A percentile compares a stretch with the other conserved stretches of the same genome.
phyloP scores from a whole-genome alignment of 192 early-diverging fungal species.

The Podochytrium sp. region DNA sequence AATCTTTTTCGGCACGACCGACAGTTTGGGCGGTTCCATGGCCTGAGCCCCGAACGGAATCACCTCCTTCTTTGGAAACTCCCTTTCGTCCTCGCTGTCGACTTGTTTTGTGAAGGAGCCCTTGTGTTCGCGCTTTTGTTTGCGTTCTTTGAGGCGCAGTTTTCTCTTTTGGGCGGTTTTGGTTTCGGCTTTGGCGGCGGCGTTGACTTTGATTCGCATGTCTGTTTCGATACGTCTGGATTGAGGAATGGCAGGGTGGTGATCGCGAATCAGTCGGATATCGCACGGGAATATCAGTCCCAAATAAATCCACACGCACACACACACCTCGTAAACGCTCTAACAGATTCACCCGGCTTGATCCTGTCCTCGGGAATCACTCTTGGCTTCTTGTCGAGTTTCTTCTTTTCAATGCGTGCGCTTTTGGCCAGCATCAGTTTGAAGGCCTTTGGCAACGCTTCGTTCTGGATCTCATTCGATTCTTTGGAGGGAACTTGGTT shows the following conservation, averaged over 20 bases:
- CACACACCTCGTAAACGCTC: not conserved
- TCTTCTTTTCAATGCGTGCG: conserved; percentile 7
- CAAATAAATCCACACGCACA: not conserved
- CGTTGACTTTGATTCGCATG: conserved; percentile 16
- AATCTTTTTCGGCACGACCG: conserved; percentile 32
- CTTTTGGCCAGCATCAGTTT: not conserved
- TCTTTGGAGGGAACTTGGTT: conserved; percentile 4
- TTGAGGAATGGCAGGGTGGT: no score
- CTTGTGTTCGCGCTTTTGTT: conserved; percentile 15
- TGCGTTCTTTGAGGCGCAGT: conserved; percentile 19
- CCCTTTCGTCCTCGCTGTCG: conserved; percentile 8
- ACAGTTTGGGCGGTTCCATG: conserved; percentile 10
- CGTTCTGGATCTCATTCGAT: not conserved
- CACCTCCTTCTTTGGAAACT: not conserved
- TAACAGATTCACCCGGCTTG: not conserved
- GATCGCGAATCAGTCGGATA: no score
- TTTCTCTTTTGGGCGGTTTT: conserved; percentile 28
- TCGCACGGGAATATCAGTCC: no score
- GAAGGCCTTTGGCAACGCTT: conserved; percentile 20
- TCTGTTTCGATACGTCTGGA: conserved; percentile 14
- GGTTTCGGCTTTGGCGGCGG: conserved; percentile 18
- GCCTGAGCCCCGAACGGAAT: conserved; percentile 30
- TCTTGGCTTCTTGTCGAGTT: not conserved
- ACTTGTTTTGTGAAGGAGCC: not conserved
- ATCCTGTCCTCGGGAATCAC: not conserved